Evolutionary conservation across 2,329 filamentous ascomycete genomes (phyloP).

Genomic region (Thermoascus crustaceus): DNA sequence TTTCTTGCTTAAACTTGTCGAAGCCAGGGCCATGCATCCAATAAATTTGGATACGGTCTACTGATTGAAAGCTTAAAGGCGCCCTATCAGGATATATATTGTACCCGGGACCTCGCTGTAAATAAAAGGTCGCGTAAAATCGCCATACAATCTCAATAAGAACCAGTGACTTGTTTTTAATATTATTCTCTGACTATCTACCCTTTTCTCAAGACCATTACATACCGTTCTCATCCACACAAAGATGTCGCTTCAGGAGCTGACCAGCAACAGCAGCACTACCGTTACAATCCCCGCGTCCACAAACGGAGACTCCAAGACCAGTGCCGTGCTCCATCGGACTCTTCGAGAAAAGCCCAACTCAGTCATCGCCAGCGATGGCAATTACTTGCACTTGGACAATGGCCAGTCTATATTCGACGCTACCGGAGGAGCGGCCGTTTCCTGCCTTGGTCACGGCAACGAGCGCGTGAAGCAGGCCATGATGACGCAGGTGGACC

Average conservation of each 20-base stretch:
- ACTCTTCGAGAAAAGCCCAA: slow-evolving; percentile 36
- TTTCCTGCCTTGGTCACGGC: slow-evolving; percentile 62
- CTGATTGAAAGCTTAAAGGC: no score
- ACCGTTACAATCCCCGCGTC: background rate
- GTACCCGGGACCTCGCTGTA: no score
- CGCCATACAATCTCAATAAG: no score
- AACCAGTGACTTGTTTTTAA: background rate
- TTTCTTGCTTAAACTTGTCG: no score
- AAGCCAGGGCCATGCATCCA: no score
- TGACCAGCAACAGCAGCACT: background rate
- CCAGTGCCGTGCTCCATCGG: slow-evolving; percentile 41
- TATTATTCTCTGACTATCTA: background rate
- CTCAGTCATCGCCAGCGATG: slow-evolving; percentile 37
- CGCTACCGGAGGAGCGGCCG: slow-evolving; percentile 62
- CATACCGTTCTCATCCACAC: background rate
- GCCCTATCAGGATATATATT: no score
- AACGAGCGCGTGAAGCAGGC: slow-evolving; percentile 53
- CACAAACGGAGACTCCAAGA: background rate
- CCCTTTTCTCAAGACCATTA: background rate
- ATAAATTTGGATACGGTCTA: no score
- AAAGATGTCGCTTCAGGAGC: background rate
- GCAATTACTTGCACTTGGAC: slow-evolving; percentile 40
- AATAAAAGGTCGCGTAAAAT: no score
- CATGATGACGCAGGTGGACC: slow-evolving; percentile 49
- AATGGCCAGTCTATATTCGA: slow-evolving; percentile 56